Percentiles rank a stretch among this genome's conserved stretches.
Evolutionary conservation across 306 rosid species (phyloP).

Genomic region (Mimosa bimucronata): DNA sequence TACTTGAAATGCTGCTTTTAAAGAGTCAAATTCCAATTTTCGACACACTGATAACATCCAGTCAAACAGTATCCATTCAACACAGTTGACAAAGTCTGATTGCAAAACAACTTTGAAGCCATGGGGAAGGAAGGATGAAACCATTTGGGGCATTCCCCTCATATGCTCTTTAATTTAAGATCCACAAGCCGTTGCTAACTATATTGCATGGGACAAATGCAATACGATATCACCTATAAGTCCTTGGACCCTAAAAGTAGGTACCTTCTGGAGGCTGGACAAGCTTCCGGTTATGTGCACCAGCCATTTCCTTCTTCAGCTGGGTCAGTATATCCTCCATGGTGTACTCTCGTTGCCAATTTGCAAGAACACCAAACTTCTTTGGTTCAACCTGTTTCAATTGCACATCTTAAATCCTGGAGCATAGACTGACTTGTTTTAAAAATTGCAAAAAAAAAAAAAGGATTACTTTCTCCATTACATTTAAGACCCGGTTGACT

Average conservation of each 20-base stretch:
- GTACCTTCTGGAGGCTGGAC: conserved; percentile 99
- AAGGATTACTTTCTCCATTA: too few species aligned
- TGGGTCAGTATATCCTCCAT: conserved; percentile 99
- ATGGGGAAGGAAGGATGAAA: conserved; percentile 54
- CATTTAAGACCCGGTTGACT: too few species aligned
- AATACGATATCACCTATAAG: conserved; percentile 53
- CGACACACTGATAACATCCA: conserved; percentile 55
- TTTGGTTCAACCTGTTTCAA: conserved; percentile 88
- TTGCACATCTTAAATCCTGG: conserved; percentile 26
- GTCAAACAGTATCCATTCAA: conserved; percentile 66
- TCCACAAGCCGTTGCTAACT: conserved; percentile 72
- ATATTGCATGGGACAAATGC: conserved; percentile 68
- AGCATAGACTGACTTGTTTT: not conserved
- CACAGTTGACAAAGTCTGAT: conserved; percentile 56
- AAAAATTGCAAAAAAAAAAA: not conserved
- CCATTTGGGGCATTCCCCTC: conserved; percentile 55
- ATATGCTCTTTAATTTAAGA: conserved; percentile 64
- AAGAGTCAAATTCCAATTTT: conserved; percentile 48
- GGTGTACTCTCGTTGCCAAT: conserved; percentile 97
- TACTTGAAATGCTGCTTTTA: conserved; percentile 41
- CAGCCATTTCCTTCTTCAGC: conserved; percentile 99
- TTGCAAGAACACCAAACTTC: conserved; percentile 91
- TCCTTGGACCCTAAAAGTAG: conserved; percentile 74
- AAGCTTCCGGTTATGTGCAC: conserved; percentile 93
- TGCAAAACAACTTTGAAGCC: conserved; percentile 58